phyloP scores from a whole-genome alignment of 768 basidiomycete species.

The Cystobasidium tubakii region DNA sequence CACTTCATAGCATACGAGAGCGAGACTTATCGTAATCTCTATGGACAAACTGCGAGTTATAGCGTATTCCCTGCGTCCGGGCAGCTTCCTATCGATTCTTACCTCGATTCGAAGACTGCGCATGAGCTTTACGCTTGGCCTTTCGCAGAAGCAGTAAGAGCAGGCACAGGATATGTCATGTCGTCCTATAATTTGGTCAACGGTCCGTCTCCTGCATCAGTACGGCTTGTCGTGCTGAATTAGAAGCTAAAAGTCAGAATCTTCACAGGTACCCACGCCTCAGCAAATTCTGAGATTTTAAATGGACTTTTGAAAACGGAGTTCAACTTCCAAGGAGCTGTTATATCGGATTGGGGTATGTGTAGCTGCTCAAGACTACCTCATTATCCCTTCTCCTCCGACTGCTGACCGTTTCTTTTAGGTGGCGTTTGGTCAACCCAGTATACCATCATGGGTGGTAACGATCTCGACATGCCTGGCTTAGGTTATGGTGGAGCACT shows the following conservation, averaged over 20 bases:
- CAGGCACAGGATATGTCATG: conserved; percentile 49
- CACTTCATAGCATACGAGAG: conserved; percentile 50
- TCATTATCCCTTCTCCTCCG: not conserved
- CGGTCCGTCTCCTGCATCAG: not conserved
- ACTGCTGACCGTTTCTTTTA: conserved; percentile 16
- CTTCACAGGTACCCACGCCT: conserved; percentile 48
- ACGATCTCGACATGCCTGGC: conserved; percentile 41
- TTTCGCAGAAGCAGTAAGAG: conserved; percentile 50
- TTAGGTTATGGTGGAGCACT: conserved; percentile 29
- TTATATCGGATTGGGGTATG: conserved; percentile 66
- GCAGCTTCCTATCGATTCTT: conserved; percentile 52
- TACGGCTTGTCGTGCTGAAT: not conserved
- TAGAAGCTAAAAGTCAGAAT: not conserved
- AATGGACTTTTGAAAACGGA: conserved; percentile 48
- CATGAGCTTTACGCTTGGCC: conserved; percentile 50
- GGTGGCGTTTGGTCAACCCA: conserved; percentile 30
- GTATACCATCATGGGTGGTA: conserved; percentile 28
- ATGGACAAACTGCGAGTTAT: conserved; percentile 18
- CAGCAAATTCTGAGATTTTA: conserved; percentile 47
- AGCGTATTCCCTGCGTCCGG: conserved; percentile 20
- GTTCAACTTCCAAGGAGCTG: conserved; percentile 62
- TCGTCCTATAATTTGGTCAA: conserved; percentile 38
- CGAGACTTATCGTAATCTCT: conserved; percentile 23
- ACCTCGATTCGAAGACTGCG: conserved; percentile 47
- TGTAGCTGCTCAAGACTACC: not conserved